Conservation (phyloP, 148 eudicot genomes). For the Silene uniflora region DNA sequence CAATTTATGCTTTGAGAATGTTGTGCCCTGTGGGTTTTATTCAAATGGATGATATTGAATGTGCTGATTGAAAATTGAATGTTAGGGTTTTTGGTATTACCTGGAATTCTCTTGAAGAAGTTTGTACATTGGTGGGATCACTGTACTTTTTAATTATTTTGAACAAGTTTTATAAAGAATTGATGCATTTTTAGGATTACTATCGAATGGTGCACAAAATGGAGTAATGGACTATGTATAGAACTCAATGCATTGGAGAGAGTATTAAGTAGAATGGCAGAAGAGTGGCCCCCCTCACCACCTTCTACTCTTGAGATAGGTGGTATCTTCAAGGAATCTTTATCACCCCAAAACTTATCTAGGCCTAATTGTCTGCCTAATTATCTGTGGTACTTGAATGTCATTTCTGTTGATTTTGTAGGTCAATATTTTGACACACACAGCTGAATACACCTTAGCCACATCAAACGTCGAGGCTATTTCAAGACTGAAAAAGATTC, state of each 20-base stretch:
- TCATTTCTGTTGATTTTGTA: constrained; percentile 19
- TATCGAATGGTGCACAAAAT: no score
- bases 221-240: no score
- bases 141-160: no score
- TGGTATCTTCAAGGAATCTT: not conserved
- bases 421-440: constrained; percentile 73
- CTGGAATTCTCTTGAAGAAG: no score
- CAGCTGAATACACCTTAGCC: constrained; percentile 34
- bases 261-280: not conserved
- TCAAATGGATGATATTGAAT: no score
- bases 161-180: no score
- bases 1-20: no score
- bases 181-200: no score
- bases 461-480: constrained; percentile 16
- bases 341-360: not conserved
- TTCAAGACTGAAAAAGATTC: constrained; percentile 22
- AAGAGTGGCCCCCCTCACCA: not conserved
- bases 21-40: no score
- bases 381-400: not conserved
- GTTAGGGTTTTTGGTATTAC: no score
- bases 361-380: not conserved
- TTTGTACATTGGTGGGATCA: no score
- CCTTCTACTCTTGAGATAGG: not conserved
- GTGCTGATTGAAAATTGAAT: no score
- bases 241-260: not conserved